Conservation (phyloP, 192 early-diverging fungal species). For the Nowakowskiella sp. region DNA sequence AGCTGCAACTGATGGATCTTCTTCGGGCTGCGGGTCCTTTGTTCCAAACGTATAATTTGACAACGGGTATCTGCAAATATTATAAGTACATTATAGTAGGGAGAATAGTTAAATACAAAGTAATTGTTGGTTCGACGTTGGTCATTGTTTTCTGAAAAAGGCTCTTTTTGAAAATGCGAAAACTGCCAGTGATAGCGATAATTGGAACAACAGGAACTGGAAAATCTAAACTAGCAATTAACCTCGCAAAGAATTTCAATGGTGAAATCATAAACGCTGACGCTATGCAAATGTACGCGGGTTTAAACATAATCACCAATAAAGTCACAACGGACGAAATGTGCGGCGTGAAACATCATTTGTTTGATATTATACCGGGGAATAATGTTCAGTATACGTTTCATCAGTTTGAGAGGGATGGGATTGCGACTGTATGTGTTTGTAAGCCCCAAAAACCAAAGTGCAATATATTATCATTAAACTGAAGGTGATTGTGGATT, state of each 20-base stretch:
- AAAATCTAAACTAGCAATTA: constrained; percentile 89
- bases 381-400: constrained; percentile 73
- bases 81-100: not conserved
- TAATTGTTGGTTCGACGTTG: not conserved
- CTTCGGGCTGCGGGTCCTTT: constrained; percentile 67
- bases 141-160: not conserved
- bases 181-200: constrained; percentile 21
- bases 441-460: constrained; percentile 31
- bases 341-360: constrained; percentile 67
- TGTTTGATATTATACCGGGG: constrained; percentile 66
- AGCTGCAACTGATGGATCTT: constrained; percentile 48
- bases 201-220: constrained; percentile 90
- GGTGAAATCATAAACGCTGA: constrained; percentile 95
- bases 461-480: constrained; percentile 10
- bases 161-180: not conserved
- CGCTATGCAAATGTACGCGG: constrained; percentile 90
- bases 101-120: not conserved
- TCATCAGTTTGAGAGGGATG: constrained; percentile 74
- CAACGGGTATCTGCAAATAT: constrained; percentile 39
- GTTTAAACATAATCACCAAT: constrained; percentile 90
- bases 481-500: constrained; percentile 2
- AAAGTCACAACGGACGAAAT: constrained; percentile 72
- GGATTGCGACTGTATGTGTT: constrained; percentile 47
- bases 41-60: constrained; percentile 60
- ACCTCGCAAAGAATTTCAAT: constrained; percentile 67